These are phyloP conservation scores for Phytophthora sansomeana DNA, from an alignment of 352 stramenopile species.

Conservation along the genomic window DNA sequence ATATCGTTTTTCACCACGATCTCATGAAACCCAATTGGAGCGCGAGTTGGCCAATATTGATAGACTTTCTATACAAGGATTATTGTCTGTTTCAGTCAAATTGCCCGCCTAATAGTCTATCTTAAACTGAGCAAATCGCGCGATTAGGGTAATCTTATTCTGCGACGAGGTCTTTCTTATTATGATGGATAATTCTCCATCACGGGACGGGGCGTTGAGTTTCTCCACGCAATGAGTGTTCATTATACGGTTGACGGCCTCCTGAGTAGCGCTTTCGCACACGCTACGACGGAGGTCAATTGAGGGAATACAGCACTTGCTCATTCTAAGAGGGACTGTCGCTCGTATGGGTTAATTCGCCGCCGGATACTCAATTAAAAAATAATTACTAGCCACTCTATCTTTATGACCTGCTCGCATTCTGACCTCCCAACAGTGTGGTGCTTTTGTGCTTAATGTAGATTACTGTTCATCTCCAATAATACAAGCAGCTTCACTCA, in stretches of 20 bases:
- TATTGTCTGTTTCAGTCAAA: too few relatives aligned
- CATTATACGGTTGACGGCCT: neutral
- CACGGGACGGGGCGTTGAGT: too few relatives aligned
- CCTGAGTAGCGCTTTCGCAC: neutral
- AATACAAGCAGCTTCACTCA: neutral
- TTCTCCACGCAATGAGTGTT: too few relatives aligned
- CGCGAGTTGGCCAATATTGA: too few relatives aligned
- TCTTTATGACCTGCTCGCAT: neutral
- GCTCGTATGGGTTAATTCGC: constrained; percentile 5
- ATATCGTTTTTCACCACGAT: too few relatives aligned
- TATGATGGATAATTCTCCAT: too few relatives aligned
- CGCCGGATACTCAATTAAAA: neutral
- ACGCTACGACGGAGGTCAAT: neutral
- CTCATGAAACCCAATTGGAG: too few relatives aligned
- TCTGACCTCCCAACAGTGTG: neutral
- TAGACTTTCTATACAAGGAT: too few relatives aligned
- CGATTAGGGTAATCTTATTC: too few relatives aligned
- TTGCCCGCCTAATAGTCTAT: too few relatives aligned
- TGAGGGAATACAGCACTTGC: neutral
- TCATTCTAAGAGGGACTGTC: constrained; percentile 16
- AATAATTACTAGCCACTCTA: neutral
- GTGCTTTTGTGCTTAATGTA: neutral
- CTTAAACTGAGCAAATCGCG: too few relatives aligned
- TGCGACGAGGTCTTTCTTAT: too few relatives aligned
- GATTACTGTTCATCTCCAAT: neutral